Evolutionary conservation across 1,139 yeast genomes (phyloP).

Genomic region (Saccharomyces uvarum): DNA sequence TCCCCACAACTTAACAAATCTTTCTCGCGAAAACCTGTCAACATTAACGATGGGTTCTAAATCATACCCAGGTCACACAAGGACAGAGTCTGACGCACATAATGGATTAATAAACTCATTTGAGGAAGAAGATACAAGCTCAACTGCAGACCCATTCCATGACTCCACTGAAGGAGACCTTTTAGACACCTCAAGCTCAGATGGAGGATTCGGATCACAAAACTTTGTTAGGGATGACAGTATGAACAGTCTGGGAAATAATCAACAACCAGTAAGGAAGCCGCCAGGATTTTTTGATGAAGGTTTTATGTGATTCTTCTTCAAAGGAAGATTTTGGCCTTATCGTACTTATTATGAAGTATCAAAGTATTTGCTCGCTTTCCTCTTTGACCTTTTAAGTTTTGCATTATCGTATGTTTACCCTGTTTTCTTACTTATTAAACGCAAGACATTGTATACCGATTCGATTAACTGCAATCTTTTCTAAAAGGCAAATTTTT

Average conservation of each 20-base stretch:
- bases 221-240: background rate
- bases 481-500: background rate
- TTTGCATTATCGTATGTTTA: background rate
- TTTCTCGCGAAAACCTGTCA: background rate
- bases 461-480: background rate
- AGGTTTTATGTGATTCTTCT: background rate
- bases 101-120: slow-evolving; percentile 11
- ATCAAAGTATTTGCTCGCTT: background rate
- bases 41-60: background rate
- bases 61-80: slow-evolving; percentile 7
- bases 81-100: slow-evolving; percentile 18
- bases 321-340: background rate
- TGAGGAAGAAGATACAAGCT: slow-evolving; percentile 2
- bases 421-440: background rate
- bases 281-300: background rate
- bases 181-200: background rate
- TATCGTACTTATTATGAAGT: background rate
- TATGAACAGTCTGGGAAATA: background rate
- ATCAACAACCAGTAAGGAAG: background rate
- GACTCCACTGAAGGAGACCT: background rate
- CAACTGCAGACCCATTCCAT: background rate
- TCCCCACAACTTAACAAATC: background rate
- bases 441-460: background rate
- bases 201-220: background rate
- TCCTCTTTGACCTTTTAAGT: background rate